phyloP scores from a whole-genome alignment of 2,329 filamentous ascomycete genomes.

The Penicillium griseofulvum region DNA sequence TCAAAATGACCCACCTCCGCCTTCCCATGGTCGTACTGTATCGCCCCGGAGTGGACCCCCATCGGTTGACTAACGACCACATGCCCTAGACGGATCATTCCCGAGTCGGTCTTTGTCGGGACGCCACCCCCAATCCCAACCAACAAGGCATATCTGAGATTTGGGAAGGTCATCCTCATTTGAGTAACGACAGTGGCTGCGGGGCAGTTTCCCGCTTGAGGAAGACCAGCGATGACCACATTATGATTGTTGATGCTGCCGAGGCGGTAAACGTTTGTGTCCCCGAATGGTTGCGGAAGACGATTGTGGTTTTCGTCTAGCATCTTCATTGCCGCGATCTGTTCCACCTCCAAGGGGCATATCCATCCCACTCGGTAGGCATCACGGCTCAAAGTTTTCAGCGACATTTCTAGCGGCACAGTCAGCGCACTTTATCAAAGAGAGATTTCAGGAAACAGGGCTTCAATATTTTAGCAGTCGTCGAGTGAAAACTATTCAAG shows the following conservation, averaged over 20 bases:
- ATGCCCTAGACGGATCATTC: too few relatives aligned
- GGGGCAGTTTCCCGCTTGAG: constrained; percentile 7
- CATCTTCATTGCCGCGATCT: constrained; percentile 21
- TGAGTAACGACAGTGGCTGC: constrained; percentile 16
- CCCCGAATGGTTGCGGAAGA: constrained; percentile 9
- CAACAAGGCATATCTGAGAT: too few relatives aligned
- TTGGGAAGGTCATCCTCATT: too few relatives aligned
- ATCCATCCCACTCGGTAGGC: constrained; percentile 20
- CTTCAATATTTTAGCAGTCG: too few relatives aligned
- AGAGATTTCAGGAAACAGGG: too few relatives aligned
- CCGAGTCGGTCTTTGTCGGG: too few relatives aligned
- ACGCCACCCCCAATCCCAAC: too few relatives aligned
- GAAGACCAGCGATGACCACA: constrained; percentile 20
- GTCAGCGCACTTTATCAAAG: background rate
- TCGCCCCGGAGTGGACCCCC: too few relatives aligned
- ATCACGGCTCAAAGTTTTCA: background rate
- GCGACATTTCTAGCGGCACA: background rate
- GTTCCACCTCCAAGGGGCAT: constrained; percentile 19
- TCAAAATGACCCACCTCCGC: constrained; percentile 6
- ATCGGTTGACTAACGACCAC: too few relatives aligned
- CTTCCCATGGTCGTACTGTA: too few relatives aligned
- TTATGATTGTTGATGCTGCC: constrained; percentile 19
- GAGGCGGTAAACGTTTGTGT: constrained; percentile 17
- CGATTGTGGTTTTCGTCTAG: constrained; percentile 15
- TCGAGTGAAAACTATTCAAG: too few relatives aligned